These are phyloP conservation scores for Cercophora samala DNA, from an alignment of 495 filamentous ascomycete genomes.

Conservation along the genomic window DNA sequence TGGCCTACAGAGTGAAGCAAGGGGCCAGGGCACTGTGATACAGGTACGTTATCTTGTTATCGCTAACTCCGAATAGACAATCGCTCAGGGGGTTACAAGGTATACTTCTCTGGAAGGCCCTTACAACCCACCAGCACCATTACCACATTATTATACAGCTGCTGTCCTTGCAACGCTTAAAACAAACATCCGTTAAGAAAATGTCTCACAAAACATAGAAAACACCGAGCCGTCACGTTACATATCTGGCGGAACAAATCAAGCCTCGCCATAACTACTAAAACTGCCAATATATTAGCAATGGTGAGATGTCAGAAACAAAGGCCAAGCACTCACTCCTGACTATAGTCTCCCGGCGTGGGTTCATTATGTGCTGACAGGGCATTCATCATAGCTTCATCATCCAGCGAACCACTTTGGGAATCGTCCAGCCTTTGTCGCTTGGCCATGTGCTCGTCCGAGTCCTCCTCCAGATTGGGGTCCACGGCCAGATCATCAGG, in stretches of 20 bases:
- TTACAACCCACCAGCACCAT: too few relatives aligned
- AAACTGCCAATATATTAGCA: neutral
- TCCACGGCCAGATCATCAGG: slow-evolving; percentile 32
- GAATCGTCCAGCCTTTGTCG: slow-evolving; percentile 37
- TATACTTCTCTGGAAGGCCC: too few relatives aligned
- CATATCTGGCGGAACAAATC: neutral
- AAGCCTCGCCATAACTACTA: neutral
- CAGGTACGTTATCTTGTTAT: too few relatives aligned
- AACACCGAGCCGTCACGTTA: neutral
- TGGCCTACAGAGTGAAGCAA: too few relatives aligned
- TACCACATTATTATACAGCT: neutral
- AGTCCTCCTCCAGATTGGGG: slow-evolving; percentile 28
- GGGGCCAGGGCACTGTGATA: too few relatives aligned
- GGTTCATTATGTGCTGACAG: slow-evolving; percentile 39
- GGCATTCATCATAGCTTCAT: slow-evolving; percentile 41
- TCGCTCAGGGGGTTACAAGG: too few relatives aligned
- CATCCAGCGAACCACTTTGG: slow-evolving; percentile 27
- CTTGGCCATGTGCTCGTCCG: slow-evolving; percentile 34
- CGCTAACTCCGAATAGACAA: too few relatives aligned
- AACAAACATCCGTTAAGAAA: too few relatives aligned
- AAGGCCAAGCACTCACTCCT: slow-evolving; percentile 35
- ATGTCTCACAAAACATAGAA: neutral
- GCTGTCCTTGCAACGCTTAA: neutral
- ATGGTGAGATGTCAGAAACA: neutral
- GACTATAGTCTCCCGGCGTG: slow-evolving; percentile 33